Conservation (phyloP, 139 green algal genomes). For the Marvania coccoides region DNA sequence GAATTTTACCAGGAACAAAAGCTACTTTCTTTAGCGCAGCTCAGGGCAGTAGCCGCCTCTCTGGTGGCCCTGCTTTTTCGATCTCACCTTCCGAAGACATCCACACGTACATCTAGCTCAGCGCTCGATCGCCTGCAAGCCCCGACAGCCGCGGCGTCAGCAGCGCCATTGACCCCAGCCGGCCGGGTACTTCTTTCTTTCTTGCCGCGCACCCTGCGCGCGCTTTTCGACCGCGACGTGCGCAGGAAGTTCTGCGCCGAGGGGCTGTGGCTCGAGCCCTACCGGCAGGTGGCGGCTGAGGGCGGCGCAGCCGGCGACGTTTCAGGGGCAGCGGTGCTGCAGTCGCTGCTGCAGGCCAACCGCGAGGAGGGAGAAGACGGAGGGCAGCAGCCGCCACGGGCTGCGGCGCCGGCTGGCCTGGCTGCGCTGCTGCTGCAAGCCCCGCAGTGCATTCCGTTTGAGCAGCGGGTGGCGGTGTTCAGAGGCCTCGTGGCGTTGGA, state of each 20-base stretch:
- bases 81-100: background rate
- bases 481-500: constrained; percentile 51
- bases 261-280: constrained; percentile 78
- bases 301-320: constrained; percentile 22
- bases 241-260: constrained; percentile 64
- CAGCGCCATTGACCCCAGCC: background rate
- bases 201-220: constrained; percentile 12
- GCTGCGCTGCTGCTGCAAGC: constrained; percentile 44
- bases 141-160: background rate
- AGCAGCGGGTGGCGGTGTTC: constrained; percentile 48
- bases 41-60: background rate
- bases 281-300: constrained; percentile 10
- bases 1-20: constrained; percentile 67
- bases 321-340: constrained; percentile 23
- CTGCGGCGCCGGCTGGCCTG: constrained; percentile 26
- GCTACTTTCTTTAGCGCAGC: background rate
- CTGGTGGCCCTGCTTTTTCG: background rate
- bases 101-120: background rate
- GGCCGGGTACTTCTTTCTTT: too few species aligned
- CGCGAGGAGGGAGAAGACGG: background rate
- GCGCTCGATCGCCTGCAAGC: constrained; percentile 6
- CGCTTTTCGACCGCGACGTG: constrained; percentile 74
- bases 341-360: constrained; percentile 1
- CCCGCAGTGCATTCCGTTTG: constrained; percentile 67
- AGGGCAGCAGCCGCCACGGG: background rate